Conservation (phyloP, 1,284 basidiomycete genomes). For the Cutaneotrichosporon dermatis region DNA sequence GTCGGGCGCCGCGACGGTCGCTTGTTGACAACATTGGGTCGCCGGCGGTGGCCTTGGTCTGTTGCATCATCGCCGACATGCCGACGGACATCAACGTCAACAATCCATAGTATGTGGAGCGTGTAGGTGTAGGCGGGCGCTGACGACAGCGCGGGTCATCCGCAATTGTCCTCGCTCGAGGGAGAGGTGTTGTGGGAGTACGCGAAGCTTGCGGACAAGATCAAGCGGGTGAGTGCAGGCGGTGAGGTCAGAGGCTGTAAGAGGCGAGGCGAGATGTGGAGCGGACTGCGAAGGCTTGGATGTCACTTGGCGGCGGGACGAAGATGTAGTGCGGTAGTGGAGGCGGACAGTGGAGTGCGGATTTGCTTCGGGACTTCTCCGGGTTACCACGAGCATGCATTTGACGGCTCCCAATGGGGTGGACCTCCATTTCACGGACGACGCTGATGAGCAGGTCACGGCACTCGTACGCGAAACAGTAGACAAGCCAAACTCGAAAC, state of each 20-base stretch:
- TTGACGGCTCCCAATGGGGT: no score
- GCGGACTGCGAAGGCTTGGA: no score
- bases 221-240: conserved; percentile 58
- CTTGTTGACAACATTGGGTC: background rate
- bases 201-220: conserved; percentile 64
- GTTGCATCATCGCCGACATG: background rate
- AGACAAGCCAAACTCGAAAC: conserved; percentile 65
- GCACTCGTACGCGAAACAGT: conserved; percentile 44
- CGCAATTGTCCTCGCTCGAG: conserved; percentile 60
- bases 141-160: conserved; percentile 49
- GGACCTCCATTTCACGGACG: background rate
- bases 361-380: no score
- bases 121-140: background rate
- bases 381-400: no score
- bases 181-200: conserved; percentile 74
- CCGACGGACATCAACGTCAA: conserved; percentile 2
- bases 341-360: no score
- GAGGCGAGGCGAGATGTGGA: no score
- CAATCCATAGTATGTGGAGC: conserved; percentile 12
- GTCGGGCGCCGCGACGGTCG: no score
- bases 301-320: no score
- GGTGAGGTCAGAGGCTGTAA: no score
- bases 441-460: conserved; percentile 37
- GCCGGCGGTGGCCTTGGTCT: no score
- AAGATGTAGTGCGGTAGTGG: no score